A percentile compares a stretch with the other conserved stretches of the same genome.
Conservation (phyloP, 2,329 filamentous ascomycete genomes). For the Botryosphaeria agaves region DNA sequence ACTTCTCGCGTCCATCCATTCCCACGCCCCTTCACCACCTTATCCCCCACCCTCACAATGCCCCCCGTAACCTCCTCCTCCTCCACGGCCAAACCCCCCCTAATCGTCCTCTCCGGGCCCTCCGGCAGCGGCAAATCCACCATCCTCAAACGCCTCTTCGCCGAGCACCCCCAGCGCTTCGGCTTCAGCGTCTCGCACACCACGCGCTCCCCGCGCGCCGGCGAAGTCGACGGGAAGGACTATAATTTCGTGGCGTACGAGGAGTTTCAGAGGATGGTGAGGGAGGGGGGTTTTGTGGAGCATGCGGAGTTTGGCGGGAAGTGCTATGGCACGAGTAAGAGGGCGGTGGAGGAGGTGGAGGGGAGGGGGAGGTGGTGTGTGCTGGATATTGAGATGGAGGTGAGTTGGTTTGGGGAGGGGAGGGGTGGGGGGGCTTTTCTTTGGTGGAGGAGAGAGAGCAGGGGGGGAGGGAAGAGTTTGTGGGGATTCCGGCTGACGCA, state of each 20-base stretch:
- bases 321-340: conserved; percentile 69
- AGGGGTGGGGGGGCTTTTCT: neutral
- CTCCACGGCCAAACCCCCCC: conserved; percentile 28
- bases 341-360: conserved; percentile 55
- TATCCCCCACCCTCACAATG: neutral
- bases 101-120: conserved; percentile 65
- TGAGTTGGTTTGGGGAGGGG: conserved; percentile 15
- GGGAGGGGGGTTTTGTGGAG: conserved; percentile 64
- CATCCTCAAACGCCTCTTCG: conserved; percentile 55
- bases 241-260: conserved; percentile 62
- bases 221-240: conserved; percentile 59
- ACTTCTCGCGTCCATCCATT: neutral
- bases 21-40: neutral
- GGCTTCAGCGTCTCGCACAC: conserved; percentile 49
- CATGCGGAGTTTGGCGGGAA: conserved; percentile 75
- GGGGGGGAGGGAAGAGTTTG: neutral
- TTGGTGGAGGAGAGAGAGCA: neutral
- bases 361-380: conserved; percentile 58
- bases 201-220: conserved; percentile 56
- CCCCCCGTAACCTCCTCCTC: neutral
- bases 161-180: conserved; percentile 48
- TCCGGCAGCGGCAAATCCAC: conserved; percentile 71
- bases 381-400: conserved; percentile 94
- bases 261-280: conserved; percentile 50
- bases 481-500: neutral